Evolutionary conservation across 23 red algal genomes (phyloP).

Genomic region (Chondrus crispus): DNA sequence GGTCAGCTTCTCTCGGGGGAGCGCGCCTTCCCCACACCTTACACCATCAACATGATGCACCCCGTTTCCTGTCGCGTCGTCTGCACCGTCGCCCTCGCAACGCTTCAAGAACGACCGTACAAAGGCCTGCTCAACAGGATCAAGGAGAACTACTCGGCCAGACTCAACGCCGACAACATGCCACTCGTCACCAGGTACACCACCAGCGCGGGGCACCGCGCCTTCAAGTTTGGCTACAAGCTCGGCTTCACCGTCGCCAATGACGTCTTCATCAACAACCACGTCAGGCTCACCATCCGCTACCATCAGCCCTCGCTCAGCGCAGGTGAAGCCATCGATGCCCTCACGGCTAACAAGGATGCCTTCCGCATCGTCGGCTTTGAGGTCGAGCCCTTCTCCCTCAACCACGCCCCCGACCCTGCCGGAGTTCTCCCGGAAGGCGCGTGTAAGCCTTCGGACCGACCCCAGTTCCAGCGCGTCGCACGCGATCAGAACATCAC

Average conservation of each 20-base stretch:
- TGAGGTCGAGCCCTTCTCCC: constrained; percentile 72
- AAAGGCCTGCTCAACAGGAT: constrained; percentile 56
- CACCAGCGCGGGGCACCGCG: constrained; percentile 7
- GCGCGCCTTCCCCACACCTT: constrained; percentile 79
- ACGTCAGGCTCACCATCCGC: constrained; percentile 75
- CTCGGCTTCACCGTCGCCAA: constrained; percentile 58
- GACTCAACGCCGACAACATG: constrained; percentile 93
- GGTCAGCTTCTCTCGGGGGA: constrained; percentile 93
- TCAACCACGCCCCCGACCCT: constrained; percentile 33
- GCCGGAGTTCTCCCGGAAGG: background rate
- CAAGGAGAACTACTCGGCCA: constrained; percentile 64
- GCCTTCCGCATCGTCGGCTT: constrained; percentile 94
- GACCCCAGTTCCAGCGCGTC: background rate
- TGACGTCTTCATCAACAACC: constrained; percentile 83
- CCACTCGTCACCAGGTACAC: constrained; percentile 69
- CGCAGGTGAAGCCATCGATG: constrained; percentile 48
- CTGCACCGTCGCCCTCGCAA: constrained; percentile 44
- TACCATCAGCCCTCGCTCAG: constrained; percentile 59
- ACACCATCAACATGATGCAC: constrained; percentile 74
- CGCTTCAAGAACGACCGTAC: background rate
- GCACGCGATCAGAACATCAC: constrained; percentile 6
- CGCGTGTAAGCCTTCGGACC: background rate
- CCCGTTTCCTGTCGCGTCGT: constrained; percentile 58
- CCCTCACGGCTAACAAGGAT: background rate
- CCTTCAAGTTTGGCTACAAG: constrained; percentile 78